Base-by-base conservation (phyloP, 345 rosid species). In the Leavenworthia alabamica region DNA sequence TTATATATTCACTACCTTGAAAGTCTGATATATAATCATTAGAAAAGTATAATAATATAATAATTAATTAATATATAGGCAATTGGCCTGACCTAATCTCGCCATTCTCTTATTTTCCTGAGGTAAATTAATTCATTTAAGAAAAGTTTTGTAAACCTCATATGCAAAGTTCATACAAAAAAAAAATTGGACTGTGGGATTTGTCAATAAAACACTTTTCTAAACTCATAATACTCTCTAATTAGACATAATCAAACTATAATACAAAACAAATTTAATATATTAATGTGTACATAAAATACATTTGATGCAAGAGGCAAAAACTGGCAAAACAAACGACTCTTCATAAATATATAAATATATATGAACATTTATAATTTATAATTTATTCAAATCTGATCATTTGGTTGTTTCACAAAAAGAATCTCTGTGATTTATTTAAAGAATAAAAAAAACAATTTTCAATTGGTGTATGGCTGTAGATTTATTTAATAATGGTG, bases 391-490 rank as follows among this genome's bases (percentile, higher is more conserved):
- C 23, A 35, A 45, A 66, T 55, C 51, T 67, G 22, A 20, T 20
- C 32, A 67, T 58, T 67, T 37, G 51, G 13, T 33, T 33, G 13
- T 33, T 33, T 11, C 10, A 33, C 13, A 33, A 33, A 33, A 1
- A 11, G 4, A 10, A 33, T 33, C n/a, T 33, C 6, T 33, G 39
- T 33, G 1, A 59, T 14, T 64, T 48, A 16, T 48, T 28, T 1
- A 0, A 12, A 32, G 29, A 31, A 8, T 22, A 22, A n/a, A 13
- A 44, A 9, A 13, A 27, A 57, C 9, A 47, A 33, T 20, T 31
- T 17, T 62, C 8, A 62, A 48, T 49, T 48, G 73, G 73, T 15
- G 39, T 67, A 20, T 67, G 52, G 43, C 9, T 62, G 61, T 20
- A 43, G 33, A 50, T 50, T 70, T 6, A 55, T 13, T 26, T 24